phyloP scores from a whole-genome alignment of 2,329 filamentous ascomycete genomes.

The Aschersonia sp. region DNA sequence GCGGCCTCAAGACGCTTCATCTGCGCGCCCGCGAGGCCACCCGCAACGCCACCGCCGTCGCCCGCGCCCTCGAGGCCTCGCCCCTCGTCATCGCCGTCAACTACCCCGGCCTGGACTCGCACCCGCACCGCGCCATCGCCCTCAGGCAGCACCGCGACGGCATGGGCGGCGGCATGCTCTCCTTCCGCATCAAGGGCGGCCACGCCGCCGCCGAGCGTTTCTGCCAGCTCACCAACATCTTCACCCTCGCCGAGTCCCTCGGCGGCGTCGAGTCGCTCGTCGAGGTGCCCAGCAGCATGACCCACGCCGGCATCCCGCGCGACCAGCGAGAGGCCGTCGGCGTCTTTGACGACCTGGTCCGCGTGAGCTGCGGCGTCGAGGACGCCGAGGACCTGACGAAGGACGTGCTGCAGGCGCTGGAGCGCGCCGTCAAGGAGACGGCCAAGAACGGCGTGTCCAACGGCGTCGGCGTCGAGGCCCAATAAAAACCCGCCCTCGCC shows the following conservation, averaged over 20 bases:
- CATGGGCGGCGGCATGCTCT: constrained; percentile 94
- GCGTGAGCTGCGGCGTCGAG: constrained; percentile 88
- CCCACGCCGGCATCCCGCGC: constrained; percentile 84
- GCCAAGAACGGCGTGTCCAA: constrained; percentile 13
- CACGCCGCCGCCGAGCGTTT: constrained; percentile 77
- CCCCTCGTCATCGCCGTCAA: constrained; percentile 80
- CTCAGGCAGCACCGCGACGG: constrained; percentile 84
- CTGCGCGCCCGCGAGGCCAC: constrained; percentile 77
- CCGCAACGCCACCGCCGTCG: constrained; percentile 66
- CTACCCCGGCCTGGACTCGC: constrained; percentile 82
- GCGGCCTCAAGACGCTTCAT: constrained; percentile 92
- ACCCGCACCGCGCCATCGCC: constrained; percentile 75
- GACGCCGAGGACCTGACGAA: constrained; percentile 70
- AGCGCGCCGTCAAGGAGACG: constrained; percentile 45
- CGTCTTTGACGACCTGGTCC: constrained; percentile 86
- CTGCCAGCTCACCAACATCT: constrained; percentile 79
- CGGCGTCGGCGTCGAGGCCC: constrained; percentile 15
- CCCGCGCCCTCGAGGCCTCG: constrained; percentile 61
- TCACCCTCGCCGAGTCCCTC: constrained; percentile 83
- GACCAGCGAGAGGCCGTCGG: constrained; percentile 85
- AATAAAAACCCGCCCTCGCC: constrained; percentile 2
- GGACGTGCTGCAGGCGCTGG: constrained; percentile 72
- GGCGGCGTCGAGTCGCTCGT: constrained; percentile 86
- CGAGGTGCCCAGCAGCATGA: constrained; percentile 92
- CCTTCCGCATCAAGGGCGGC: constrained; percentile 84